Evolutionary conservation across 495 filamentous ascomycete genomes (phyloP).

Genomic region (Hyaloscypha hepaticicola): DNA sequence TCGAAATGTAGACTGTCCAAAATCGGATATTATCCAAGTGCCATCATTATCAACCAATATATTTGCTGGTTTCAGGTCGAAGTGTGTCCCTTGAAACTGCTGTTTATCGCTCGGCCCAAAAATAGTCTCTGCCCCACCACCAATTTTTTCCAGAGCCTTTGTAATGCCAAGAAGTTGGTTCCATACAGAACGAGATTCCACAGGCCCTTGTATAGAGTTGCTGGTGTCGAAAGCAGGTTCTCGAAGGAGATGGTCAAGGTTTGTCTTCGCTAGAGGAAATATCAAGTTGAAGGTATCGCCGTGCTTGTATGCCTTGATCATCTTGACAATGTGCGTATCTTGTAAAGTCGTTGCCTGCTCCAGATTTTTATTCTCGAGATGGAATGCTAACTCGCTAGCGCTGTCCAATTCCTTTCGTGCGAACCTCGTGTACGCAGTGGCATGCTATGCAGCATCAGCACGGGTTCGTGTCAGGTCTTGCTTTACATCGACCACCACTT

Average conservation of each 20-base stretch:
- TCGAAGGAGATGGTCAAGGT: slow-evolving; percentile 4
- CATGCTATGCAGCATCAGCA: neutral
- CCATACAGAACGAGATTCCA: slow-evolving; percentile 3
- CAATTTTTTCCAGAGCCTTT: neutral
- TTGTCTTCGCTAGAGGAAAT: slow-evolving; percentile 5
- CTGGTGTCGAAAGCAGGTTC: slow-evolving; percentile 1
- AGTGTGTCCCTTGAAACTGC: neutral
- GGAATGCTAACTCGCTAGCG: neutral
- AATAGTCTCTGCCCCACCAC: neutral
- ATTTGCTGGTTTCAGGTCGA: slow-evolving; percentile 4
- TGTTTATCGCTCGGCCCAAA: neutral
- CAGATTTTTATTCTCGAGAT: slow-evolving; percentile 1
- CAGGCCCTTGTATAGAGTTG: slow-evolving; percentile 4
- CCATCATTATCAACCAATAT: neutral
- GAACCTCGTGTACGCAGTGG: neutral
- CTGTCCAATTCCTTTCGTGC: slow-evolving; percentile 6
- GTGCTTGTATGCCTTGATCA: slow-evolving; percentile 11
- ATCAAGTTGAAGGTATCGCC: slow-evolving; percentile 9
- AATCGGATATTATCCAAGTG: slow-evolving; percentile 3
- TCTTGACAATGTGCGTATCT: neutral
- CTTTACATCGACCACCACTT: neutral
- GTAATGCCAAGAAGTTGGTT: slow-evolving; percentile 3
- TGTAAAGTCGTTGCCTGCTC: neutral
- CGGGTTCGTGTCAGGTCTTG: neutral
- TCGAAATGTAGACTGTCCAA: neutral